A percentile compares a stretch with the other conserved stretches of the same genome.
phyloP scores from a whole-genome alignment of 345 rosid genomes.

The Adansonia digitata region DNA sequence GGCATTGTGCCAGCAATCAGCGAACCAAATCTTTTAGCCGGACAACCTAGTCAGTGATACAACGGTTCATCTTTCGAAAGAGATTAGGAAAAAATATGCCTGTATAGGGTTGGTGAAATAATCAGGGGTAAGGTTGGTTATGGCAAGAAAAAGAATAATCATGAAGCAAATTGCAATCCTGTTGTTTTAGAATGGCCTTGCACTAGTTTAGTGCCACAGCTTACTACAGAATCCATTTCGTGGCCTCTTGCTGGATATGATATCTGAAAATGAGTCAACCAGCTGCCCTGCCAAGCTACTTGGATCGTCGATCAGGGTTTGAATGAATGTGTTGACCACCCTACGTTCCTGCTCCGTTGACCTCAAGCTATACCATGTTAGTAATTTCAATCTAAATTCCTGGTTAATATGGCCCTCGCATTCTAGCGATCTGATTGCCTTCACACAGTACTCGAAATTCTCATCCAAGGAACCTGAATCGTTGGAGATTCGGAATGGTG shows the following conservation, averaged over 20 bases:
- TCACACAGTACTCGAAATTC: slow-evolving; percentile 79
- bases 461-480: slow-evolving; percentile 62
- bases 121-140: slow-evolving; percentile 26
- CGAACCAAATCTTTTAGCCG: slow-evolving; percentile 28
- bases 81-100: slow-evolving; percentile 30
- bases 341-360: slow-evolving; percentile 81
- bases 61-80: slow-evolving; percentile 25
- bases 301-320: slow-evolving; percentile 76
- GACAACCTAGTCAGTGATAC: slow-evolving; percentile 28
- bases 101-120: slow-evolving; percentile 31
- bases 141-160: slow-evolving; percentile 26
- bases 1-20: slow-evolving; percentile 21
- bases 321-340: slow-evolving; percentile 83
- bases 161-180: slow-evolving; percentile 24
- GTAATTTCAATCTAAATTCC: slow-evolving; percentile 77
- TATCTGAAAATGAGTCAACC: slow-evolving; percentile 72
- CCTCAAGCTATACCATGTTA: slow-evolving; percentile 93
- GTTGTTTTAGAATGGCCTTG: slow-evolving; percentile 17
- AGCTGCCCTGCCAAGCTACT: slow-evolving; percentile 91
- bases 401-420: slow-evolving; percentile 67
- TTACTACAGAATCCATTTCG: slow-evolving; percentile 59
- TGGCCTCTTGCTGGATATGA: slow-evolving; percentile 65
- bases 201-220: slow-evolving; percentile 47
- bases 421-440: slow-evolving; percentile 78
- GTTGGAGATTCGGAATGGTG: slow-evolving; percentile 43